phyloP scores from a whole-genome alignment of 73 alveolate genomes.

The Paramecium pentaurelia region DNA sequence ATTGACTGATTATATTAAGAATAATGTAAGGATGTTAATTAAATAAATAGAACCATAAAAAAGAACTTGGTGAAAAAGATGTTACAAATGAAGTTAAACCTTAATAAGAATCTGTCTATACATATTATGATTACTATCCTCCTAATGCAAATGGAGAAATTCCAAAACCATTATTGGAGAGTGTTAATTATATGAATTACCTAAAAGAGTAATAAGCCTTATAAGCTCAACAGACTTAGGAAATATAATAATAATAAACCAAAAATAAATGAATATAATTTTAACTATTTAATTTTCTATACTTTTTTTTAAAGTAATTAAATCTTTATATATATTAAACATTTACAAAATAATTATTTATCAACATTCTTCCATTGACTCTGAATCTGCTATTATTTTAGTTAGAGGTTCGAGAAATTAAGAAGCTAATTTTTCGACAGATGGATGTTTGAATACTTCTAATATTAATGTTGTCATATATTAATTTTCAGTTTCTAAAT shows the following conservation, averaged over 20 bases:
- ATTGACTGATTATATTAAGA: background rate
- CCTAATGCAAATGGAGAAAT: background rate
- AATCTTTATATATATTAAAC: background rate
- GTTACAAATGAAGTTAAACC: conserved; percentile 20
- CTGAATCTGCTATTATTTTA: background rate
- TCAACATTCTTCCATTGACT: conserved; percentile 6
- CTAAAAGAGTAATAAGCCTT: background rate
- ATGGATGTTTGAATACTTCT: conserved; percentile 39
- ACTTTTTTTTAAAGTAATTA: background rate
- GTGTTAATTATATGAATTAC: conserved; percentile 40
- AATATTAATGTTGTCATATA: background rate
- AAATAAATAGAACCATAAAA: background rate
- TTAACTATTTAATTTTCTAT: background rate
- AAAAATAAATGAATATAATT: background rate
- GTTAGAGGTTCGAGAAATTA: conserved; percentile 29
- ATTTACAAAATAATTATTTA: background rate
- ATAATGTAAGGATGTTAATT: background rate
- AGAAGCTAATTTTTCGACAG: background rate
- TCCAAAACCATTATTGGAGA: conserved; percentile 2
- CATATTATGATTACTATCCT: conserved; percentile 38
- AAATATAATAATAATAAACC: background rate
- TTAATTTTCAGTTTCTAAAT: background rate
- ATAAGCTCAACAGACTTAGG: background rate
- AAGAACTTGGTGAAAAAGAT: conserved; percentile 29
- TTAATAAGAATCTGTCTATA: background rate